Percentiles rank a stretch among this genome's conserved stretches.
Conservation (phyloP, 75 land plant genomes). For the Larix kaempferi region DNA sequence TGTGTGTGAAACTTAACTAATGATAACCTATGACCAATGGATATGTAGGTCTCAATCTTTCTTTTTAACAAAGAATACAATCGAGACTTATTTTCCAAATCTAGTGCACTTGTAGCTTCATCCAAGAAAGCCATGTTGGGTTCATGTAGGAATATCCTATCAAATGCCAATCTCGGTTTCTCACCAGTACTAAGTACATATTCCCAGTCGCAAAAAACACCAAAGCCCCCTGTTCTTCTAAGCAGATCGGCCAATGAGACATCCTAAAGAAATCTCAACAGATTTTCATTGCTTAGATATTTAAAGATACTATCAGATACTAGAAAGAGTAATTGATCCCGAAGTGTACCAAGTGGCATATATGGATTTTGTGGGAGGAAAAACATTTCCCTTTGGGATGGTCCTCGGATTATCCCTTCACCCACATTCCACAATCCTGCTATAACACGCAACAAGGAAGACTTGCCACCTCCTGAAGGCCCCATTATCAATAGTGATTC, state of each 20-base stretch:
- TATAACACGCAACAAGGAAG: constrained; percentile 39
- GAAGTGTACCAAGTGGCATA: constrained; percentile 46
- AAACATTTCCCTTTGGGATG: constrained; percentile 25
- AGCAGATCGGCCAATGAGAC: constrained; percentile 32
- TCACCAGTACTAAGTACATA: constrained; percentile 40
- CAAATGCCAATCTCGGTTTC: constrained; percentile 49
- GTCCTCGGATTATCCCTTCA: constrained; percentile 33
- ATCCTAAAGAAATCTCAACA: constrained; percentile 22
- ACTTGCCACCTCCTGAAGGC: constrained; percentile 61
- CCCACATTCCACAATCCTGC: constrained; percentile 51
- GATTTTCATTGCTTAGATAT: constrained; percentile 13
- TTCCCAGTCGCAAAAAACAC: constrained; percentile 38
- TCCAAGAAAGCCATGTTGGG: constrained; percentile 44
- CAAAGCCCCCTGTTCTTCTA: constrained; percentile 28
- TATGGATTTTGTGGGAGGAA: constrained; percentile 56
- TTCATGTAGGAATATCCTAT: constrained; percentile 34
- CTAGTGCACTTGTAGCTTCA: constrained; percentile 55
- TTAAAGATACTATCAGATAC: background rate
- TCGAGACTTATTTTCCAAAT: constrained; percentile 28
- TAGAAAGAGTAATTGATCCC: constrained; percentile 49
- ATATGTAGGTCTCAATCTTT: constrained; percentile 28
- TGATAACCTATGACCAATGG: constrained; percentile 48
- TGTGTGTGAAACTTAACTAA: constrained; percentile 38
- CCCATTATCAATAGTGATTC: constrained; percentile 47
- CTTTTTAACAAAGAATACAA: constrained; percentile 24